These are phyloP conservation scores for Candida pseudoviswanathii DNA, from an alignment of 1,139 yeast genomes.

Conservation along the genomic window DNA sequence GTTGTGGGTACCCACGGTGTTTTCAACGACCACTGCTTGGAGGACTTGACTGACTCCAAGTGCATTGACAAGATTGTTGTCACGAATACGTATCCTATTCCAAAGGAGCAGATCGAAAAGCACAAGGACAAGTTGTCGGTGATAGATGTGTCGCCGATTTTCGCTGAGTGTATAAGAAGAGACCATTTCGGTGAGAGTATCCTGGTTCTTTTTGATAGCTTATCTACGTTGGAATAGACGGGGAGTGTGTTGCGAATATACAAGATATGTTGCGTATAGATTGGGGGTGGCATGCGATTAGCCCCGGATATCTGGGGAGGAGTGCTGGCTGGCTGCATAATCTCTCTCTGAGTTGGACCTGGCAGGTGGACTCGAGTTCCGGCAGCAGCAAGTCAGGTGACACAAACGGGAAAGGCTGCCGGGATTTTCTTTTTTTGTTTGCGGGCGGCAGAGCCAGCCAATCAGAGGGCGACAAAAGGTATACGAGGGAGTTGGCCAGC, in stretches of 20 bases:
- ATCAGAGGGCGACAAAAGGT: too few species aligned
- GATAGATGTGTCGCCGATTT: constrained; percentile 91
- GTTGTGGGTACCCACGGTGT: constrained; percentile 96
- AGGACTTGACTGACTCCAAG: constrained; percentile 71
- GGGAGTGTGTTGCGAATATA: constrained; percentile 1
- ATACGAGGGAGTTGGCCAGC: neutral
- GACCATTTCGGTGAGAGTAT: constrained; percentile 98
- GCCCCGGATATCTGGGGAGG: neutral
- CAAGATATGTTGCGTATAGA: neutral
- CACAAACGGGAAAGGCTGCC: too few species aligned
- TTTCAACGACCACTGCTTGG: constrained; percentile 84
- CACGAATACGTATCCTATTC: constrained; percentile 93
- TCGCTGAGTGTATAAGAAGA: constrained; percentile 98
- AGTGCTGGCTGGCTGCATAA: too few species aligned
- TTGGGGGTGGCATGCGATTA: too few species aligned
- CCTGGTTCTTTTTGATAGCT: constrained; percentile 85
- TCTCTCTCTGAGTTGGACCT: too few species aligned
- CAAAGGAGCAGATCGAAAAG: constrained; percentile 55
- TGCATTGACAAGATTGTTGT: constrained; percentile 90
- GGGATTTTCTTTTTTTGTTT: too few species aligned
- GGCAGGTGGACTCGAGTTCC: too few species aligned
- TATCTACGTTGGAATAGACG: constrained; percentile 61
- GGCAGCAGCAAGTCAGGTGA: too few species aligned
- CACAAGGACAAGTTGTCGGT: constrained; percentile 67
- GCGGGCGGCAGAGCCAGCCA: too few species aligned